Base-by-base conservation (phyloP, 2,329 filamentous ascomycete species). In the Xylariaceae sp. region DNA sequence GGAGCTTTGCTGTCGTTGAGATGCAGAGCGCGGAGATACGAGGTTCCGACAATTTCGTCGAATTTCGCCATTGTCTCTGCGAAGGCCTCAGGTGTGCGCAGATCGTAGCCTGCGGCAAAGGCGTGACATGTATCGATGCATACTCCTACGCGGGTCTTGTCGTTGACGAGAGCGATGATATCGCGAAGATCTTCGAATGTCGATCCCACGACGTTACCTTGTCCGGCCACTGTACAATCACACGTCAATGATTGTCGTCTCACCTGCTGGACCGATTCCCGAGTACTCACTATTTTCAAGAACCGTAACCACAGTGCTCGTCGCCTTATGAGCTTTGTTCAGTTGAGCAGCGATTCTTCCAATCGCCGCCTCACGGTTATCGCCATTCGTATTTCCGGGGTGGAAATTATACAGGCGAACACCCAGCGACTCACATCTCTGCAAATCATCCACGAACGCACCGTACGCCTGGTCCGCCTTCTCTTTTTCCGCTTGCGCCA, bases 351-450 rank as follows among this genome's bases (percentile, higher is more conserved):
- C 90, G 44, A 99, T 89, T 36, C 94, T 83, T 12, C 71, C 75
- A 49, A 95, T 85, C 3, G 91, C 91, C 17, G 82, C 84, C 1
- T 77, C 73, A 33, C 86, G 81, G 3, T 80, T 75, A 32, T 80
- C 79, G 42, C 85, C 83, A 49, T 86, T 87, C 1, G 86, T 86
- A 49, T 86, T 91, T 17, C 94, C 94, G 0, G 94, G 94, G 66
- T 99, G 94, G 72, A 99, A 97, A 70, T 99, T 99, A 75, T 97
- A 99, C n/a, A 96, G 78, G 54, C 73, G 77, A 62, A 99, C 96
- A 1, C 90, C 90, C 0, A 99, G 81, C 41, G 79, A 77, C 63
- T 96, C 88, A 68, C 94, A 97, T 10, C 94, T 83, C 44, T 81
- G 74, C 1, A 99, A 76, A 66, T 99, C 94, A 61, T 99, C 91